These are phyloP conservation scores for Chloranthus sessilifolius DNA, from an alignment of 164 flowering plant genomes.

Conservation along the genomic window DNA sequence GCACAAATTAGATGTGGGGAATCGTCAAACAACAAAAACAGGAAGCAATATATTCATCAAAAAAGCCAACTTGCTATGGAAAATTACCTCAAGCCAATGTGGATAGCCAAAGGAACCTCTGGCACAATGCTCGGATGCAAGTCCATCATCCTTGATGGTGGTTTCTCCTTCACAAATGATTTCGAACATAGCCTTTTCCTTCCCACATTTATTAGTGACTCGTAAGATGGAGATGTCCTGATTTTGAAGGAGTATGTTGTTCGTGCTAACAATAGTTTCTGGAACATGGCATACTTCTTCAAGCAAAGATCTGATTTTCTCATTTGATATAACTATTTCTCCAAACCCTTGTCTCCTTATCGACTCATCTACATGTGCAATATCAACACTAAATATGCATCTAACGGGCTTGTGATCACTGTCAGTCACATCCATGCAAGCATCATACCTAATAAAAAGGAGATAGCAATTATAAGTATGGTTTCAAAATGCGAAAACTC, in stretches of 20 bases:
- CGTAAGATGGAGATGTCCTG: constrained; percentile 53
- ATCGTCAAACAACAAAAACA: no score
- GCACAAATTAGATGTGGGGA: no score
- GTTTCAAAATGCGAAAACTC: background rate
- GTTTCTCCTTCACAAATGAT: constrained; percentile 66
- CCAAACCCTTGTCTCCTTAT: constrained; percentile 77
- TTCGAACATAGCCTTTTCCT: constrained; percentile 49
- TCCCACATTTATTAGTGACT: constrained; percentile 58
- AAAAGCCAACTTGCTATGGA: background rate
- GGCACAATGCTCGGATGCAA: constrained; percentile 33
- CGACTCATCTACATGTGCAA: constrained; percentile 76
- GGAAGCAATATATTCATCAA: no score
- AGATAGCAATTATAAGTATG: constrained; percentile 2
- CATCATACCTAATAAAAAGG: constrained; percentile 67
- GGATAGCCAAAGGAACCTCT: constrained; percentile 90
- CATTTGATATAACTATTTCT: constrained; percentile 50
- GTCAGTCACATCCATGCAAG: constrained; percentile 95
- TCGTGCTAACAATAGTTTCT: constrained; percentile 64
- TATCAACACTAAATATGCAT: constrained; percentile 58
- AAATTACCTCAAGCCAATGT: constrained; percentile 88
- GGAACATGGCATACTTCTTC: constrained; percentile 54
- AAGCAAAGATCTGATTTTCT: constrained; percentile 41
- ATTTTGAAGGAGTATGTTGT: constrained; percentile 60
- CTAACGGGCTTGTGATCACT: constrained; percentile 99
- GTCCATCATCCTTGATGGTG: constrained; percentile 47